Base-by-base conservation (phyloP, 129 eudicot species). In the Flaveria brownii region DNA sequence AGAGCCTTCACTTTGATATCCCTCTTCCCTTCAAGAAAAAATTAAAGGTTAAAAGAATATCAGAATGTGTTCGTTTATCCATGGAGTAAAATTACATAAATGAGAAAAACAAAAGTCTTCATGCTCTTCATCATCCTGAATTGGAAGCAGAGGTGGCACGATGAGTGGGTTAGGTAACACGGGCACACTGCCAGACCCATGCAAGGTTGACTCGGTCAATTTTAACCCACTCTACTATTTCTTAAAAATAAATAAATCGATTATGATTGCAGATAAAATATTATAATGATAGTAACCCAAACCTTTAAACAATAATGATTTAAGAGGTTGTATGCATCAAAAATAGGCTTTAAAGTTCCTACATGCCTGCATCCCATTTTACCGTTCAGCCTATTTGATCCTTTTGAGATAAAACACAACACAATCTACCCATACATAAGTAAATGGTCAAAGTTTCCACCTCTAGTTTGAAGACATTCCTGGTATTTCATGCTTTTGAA, bases 1-100 rank as follows among this genome's bases (percentile, higher is more conserved):
- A 94, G 77, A 68, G 97, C 96, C 84, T 87, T 95, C 85, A 95
- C 96, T 83, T 90, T 91, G 71, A 91, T 81, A 26, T 91, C 97
- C 88, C 94, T 86, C 85, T 94, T 94, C 30, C 81, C 97, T 94
- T 84, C 77, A 85, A 87, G 77, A 78, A n/a, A 57, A 75, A 69
- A 41, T n/a, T 6, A 46, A 74, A 33, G 68, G 79, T 75, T 50
- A 60, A 61, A 28, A 68, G n/a, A 63, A 22, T 56, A 69, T 61
- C 62, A 45, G n/a, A 61, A 15, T 18, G 23, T 60, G 33, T 3
- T 26, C 10, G 2, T 23, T 60, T 61, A 61, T 61, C 41, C n/a
- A 61, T 2, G 14, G 6, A 12, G 4, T 25, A 61, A 61, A 61
- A 10, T 8, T 59, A 60, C 41, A 60, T 12, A 10, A 10, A 20